Conservation (phyloP, 345 rosid species). For the Ceriops zippeliana region DNA sequence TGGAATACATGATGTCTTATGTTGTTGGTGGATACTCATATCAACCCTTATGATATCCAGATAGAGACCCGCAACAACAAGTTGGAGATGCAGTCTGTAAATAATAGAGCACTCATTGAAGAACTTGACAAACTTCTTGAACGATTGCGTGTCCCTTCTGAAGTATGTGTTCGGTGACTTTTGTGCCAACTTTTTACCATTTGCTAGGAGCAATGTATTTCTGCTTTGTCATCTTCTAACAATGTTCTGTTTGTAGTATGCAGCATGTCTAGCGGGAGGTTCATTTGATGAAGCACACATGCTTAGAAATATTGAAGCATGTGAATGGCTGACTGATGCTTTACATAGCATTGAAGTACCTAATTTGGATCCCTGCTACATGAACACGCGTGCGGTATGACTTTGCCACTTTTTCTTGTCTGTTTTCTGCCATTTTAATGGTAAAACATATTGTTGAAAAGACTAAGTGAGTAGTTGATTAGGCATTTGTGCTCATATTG, state of each 20-base stretch:
- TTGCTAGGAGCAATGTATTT: background rate
- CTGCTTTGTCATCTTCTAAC: constrained; percentile 20
- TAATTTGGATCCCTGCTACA: constrained; percentile 70
- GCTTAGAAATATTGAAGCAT: constrained; percentile 92
- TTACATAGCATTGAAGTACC: constrained; percentile 77
- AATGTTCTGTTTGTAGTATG: constrained; percentile 54
- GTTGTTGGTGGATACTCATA: constrained; percentile 13
- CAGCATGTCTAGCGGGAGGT: constrained; percentile 81
- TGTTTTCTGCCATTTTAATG: background rate
- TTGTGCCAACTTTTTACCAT: background rate
- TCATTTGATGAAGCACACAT: constrained; percentile 87
- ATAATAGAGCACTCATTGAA: constrained; percentile 81
- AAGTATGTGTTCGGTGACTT: constrained; percentile 41
- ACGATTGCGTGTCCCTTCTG: constrained; percentile 75
- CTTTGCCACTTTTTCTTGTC: constrained; percentile 15
- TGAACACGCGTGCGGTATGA: constrained; percentile 86
- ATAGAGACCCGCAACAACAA: constrained; percentile 97
- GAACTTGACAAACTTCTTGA: constrained; percentile 94
- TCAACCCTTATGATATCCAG: constrained; percentile 38
- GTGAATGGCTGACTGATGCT: constrained; percentile 95
- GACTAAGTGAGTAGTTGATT: background rate
- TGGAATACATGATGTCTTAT: constrained; percentile 10
- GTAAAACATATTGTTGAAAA: constrained; percentile 2
- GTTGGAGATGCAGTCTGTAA: constrained; percentile 94
- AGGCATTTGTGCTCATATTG: background rate